These are phyloP conservation scores for Umbilicaria muhlenbergii DNA, from an alignment of 495 filamentous ascomycete species.

Conservation along the genomic window DNA sequence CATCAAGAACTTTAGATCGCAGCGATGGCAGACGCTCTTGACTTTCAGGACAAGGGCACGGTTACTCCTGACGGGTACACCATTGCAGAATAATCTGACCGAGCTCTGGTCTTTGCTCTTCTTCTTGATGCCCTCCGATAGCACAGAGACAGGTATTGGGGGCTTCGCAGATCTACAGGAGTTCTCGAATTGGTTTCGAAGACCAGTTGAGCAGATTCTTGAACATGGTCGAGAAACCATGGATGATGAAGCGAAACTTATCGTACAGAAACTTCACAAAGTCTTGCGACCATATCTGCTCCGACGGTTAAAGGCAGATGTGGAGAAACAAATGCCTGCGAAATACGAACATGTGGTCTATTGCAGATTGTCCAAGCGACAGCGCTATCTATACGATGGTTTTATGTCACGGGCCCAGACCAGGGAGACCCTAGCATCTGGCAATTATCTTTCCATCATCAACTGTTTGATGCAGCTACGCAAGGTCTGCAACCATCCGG, in stretches of 20 bases:
- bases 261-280: slow-evolving; percentile 83
- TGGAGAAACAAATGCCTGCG: slow-evolving; percentile 97
- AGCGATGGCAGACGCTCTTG: slow-evolving; percentile 87
- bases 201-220: slow-evolving; percentile 85
- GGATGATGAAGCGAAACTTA: slow-evolving; percentile 77
- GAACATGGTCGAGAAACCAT: slow-evolving; percentile 87
- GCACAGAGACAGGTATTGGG: slow-evolving; percentile 49
- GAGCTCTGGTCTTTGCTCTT: slow-evolving; percentile 96
- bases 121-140: slow-evolving; percentile 85
- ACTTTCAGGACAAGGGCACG: slow-evolving; percentile 79
- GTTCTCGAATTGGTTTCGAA: slow-evolving; percentile 86
- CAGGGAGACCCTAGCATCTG: slow-evolving; percentile 72
- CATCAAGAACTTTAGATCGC: slow-evolving; percentile 98
- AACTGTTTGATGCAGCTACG: slow-evolving; percentile 96
- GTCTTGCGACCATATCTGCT: slow-evolving; percentile 87
- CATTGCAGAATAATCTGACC: slow-evolving; percentile 90
- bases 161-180: slow-evolving; percentile 83
- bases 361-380: slow-evolving; percentile 85
- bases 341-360: slow-evolving; percentile 97
- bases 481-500: slow-evolving; percentile 97
- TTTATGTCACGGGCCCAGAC: slow-evolving; percentile 93
- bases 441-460: slow-evolving; percentile 95
- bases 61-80: slow-evolving; percentile 85
- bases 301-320: slow-evolving; percentile 85
- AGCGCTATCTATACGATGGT: slow-evolving; percentile 89